These are phyloP conservation scores for Clitocybe nebularis DNA, from an alignment of 1,284 basidiomycete genomes.

Conservation along the genomic window DNA sequence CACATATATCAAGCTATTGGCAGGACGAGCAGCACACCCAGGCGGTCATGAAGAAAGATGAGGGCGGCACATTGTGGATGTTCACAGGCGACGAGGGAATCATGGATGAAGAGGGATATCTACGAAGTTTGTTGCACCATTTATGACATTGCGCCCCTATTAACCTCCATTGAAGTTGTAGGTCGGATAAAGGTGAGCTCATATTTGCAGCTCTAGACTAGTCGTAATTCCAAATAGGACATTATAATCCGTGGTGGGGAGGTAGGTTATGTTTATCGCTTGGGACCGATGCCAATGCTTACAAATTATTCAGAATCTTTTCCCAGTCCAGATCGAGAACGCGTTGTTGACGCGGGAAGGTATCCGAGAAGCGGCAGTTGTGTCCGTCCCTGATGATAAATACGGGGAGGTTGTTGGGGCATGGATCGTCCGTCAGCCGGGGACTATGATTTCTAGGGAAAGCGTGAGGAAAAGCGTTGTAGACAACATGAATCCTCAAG, in stretches of 20 bases:
- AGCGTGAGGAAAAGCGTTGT: conserved; percentile 52
- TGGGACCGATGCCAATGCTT: neutral
- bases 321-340: conserved; percentile 85
- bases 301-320: conserved; percentile 56
- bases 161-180: conserved; percentile 48
- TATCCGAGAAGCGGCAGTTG: conserved; percentile 71
- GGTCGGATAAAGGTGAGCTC: conserved; percentile 64
- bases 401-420: conserved; percentile 79
- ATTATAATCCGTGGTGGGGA: conserved; percentile 88
- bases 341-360: conserved; percentile 57
- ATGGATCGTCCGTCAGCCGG: conserved; percentile 60
- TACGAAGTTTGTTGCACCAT: conserved; percentile 43
- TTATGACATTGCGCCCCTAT: neutral
- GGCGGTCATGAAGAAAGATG: conserved; percentile 53
- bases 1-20: conserved; percentile 63
- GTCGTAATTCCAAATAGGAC: conserved; percentile 46
- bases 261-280: conserved; percentile 29
- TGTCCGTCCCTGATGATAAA: conserved; percentile 67
- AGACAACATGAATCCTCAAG: conserved; percentile 69
- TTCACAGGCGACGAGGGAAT: conserved; percentile 82
- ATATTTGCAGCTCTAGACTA: neutral
- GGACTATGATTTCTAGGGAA: conserved; percentile 40
- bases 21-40: conserved; percentile 65
- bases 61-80: conserved; percentile 72
- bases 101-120: conserved; percentile 80